These are phyloP conservation scores for Linderniella brevidens DNA, from an alignment of 257 asterid species.

Conservation along the genomic window DNA sequence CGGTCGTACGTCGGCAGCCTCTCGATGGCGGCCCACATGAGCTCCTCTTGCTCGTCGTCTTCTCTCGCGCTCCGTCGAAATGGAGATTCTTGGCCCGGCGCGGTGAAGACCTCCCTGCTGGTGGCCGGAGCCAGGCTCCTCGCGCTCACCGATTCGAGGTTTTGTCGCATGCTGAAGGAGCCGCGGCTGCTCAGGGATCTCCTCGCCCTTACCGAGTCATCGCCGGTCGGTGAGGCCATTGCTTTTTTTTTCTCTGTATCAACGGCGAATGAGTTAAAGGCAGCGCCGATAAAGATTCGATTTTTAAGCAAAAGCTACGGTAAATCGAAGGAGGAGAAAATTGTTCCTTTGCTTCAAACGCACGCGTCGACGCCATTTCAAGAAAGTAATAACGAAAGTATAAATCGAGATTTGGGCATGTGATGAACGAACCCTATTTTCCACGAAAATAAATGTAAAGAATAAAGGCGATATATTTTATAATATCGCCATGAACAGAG, in stretches of 20 bases:
- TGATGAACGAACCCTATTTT: too few relatives aligned
- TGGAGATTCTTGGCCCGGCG: conserved; percentile 39
- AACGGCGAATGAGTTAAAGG: too few relatives aligned
- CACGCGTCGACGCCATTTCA: too few relatives aligned
- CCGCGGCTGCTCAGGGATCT: conserved; percentile 44
- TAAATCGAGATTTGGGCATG: too few relatives aligned
- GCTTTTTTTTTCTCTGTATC: neutral
- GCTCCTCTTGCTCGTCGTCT: conserved; percentile 69
- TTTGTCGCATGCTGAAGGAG: conserved; percentile 33
- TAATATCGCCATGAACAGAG: too few relatives aligned
- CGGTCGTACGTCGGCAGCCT: conserved; percentile 83
- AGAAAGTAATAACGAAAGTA: too few relatives aligned
- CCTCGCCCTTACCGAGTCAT: conserved; percentile 24
- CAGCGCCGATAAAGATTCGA: too few relatives aligned
- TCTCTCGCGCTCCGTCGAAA: conserved; percentile 51
- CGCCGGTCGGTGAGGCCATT: conserved; percentile 30
- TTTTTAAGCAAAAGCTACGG: too few relatives aligned
- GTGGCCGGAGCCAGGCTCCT: conserved; percentile 75
- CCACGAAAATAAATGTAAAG: too few relatives aligned
- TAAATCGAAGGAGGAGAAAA: too few relatives aligned
- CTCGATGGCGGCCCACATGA: conserved; percentile 93
- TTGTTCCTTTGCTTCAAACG: too few relatives aligned
- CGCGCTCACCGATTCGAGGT: conserved; percentile 35
- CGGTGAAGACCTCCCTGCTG: conserved; percentile 51
- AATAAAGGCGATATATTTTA: too few relatives aligned